Base-by-base conservation (phyloP, 192 early-diverging fungal genomes). In the Podila epigama region DNA sequence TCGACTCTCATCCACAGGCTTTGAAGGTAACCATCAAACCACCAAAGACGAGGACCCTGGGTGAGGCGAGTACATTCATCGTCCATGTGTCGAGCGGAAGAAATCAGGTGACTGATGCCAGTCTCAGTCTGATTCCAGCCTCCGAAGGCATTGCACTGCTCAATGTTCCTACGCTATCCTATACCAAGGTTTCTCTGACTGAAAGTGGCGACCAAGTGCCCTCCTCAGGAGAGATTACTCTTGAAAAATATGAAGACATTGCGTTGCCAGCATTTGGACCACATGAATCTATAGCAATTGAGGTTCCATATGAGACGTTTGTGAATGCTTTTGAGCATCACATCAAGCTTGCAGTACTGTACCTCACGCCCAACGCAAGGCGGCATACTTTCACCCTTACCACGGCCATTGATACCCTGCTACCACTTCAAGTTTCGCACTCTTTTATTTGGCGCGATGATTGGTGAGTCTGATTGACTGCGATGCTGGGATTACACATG, bases 361-460 rank as follows among this genome's bases (percentile, higher is more conserved):
- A 77, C 40, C 61, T 77, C 22, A 59, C 73, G 1, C 73, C 65
- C 65, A 62, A 69, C 56, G 42, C 82, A 34, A 59, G 68, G 52
- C 53, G 51, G 40, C 68, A 68, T 39, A 52, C 79, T 22, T 88
- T 86, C 48, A 66, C 75, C 10, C 81, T 83, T 10, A 79, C 83
- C 2, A 75, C 89, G 40, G 79, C 61, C 28, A 70, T 91, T 18
- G 82, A 87, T 3, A 78, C 89, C 16, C 57, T 73, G 35, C 68
- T 84, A 28, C 85, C 86, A 27, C 58, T 93, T 16, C 55, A 69
- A 10, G 82, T 90, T 13, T 87, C 83, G 0, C 82, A 83, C 52
- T 89, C 79, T 13, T 85, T 75, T 63, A 84, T 83, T 51, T 84
- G 85, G 70, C 62, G 82, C 32, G 81, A 83, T 55, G 70, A 87